These are phyloP conservation scores for Lichtheimia ramosa DNA, from an alignment of 371 early-diverging fungal species.

Conservation along the genomic window DNA sequence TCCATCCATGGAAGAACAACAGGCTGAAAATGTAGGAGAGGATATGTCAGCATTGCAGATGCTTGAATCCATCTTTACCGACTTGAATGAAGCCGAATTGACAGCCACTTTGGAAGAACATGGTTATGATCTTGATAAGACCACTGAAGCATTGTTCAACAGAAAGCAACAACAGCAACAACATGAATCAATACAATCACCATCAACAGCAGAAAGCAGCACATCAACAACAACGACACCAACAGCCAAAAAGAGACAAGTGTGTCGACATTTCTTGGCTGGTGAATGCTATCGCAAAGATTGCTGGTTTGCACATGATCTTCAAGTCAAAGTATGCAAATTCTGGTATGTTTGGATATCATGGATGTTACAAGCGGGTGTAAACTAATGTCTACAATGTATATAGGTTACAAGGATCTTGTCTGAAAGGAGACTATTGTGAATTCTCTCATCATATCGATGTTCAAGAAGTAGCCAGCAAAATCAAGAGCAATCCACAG, in stretches of 20 bases:
- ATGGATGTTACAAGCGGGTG: too few species aligned
- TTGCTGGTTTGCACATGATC: conserved; percentile 83
- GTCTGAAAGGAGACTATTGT: conserved; percentile 70
- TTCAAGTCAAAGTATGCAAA: conserved; percentile 70
- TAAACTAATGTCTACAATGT: too few species aligned
- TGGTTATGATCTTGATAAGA: conserved; percentile 54
- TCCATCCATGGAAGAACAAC: conserved; percentile 36
- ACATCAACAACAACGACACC: conserved; percentile 3
- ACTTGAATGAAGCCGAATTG: conserved; percentile 45
- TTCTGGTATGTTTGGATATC: conserved; percentile 59
- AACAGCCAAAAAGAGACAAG: conserved; percentile 44
- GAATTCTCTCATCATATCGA: conserved; percentile 64
- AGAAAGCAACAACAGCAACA: conserved; percentile 8
- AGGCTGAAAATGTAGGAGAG: conserved; percentile 39
- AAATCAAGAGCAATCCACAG: conserved; percentile 17
- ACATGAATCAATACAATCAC: conserved; percentile 1
- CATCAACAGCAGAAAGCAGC: conserved; percentile 10
- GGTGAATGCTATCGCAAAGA: conserved; percentile 77
- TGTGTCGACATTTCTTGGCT: conserved; percentile 76
- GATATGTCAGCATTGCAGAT: conserved; percentile 62
- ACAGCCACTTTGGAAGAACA: conserved; percentile 38
- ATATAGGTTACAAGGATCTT: conserved; percentile 62
- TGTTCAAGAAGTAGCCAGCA: conserved; percentile 39
- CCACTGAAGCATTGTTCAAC: conserved; percentile 33
- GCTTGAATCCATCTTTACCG: conserved; percentile 53